Percentiles rank a stretch among this genome's conserved stretches.
These are phyloP conservation scores for Amauroascus niger DNA, from an alignment of 2,329 filamentous ascomycete species.

Conservation along the genomic window DNA sequence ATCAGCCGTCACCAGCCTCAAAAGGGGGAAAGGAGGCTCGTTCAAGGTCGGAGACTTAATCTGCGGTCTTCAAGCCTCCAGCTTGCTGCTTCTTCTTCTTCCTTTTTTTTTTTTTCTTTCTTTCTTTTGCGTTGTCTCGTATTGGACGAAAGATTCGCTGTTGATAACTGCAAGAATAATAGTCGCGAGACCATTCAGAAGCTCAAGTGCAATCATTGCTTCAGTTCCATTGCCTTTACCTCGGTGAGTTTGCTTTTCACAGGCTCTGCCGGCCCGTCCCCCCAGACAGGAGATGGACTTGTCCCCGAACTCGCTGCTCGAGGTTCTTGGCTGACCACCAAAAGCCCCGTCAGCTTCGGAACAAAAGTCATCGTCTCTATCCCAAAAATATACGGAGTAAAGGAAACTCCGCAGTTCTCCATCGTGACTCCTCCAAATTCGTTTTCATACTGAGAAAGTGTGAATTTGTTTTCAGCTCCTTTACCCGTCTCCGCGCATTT, in stretches of 20 bases:
- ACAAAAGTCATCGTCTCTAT: not conserved
- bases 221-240: not conserved
- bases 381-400: not conserved
- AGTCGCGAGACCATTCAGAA: not conserved
- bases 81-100: not conserved
- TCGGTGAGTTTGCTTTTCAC: conserved; percentile 9
- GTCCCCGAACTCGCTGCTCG: conserved; percentile 4
- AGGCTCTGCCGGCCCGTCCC: not conserved
- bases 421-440: not conserved
- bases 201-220: not conserved
- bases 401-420: not conserved
- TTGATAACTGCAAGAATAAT: not conserved
- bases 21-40: not conserved
- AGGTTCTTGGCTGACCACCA: conserved; percentile 4
- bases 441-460: not conserved
- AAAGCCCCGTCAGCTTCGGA: not conserved
- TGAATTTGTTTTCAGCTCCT: not conserved
- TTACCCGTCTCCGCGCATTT: not conserved
- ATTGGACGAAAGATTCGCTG: not conserved
- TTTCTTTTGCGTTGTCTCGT: not conserved
- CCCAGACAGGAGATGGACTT: not conserved
- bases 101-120: not conserved
- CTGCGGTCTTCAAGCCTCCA: not conserved
- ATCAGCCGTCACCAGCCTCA: not conserved
- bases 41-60: not conserved